Evolutionary conservation across 768 basidiomycete genomes (phyloP).

Genomic region (Candolleomyces eurysporus): DNA sequence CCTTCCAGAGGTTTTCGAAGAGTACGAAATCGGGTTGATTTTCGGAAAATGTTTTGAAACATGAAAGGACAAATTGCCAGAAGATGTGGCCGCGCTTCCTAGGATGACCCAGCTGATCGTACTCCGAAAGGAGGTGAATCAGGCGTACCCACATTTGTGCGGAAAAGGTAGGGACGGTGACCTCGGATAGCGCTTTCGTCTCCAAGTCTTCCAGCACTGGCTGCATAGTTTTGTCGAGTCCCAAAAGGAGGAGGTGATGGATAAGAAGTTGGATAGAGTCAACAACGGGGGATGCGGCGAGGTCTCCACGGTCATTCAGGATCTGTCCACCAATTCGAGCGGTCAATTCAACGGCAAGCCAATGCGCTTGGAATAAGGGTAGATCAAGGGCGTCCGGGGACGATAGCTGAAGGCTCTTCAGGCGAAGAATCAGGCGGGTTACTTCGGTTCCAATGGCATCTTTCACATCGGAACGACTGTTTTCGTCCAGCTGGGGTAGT

Average conservation of each 20-base stretch:
- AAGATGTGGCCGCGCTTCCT: conserved; percentile 32
- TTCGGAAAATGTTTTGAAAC: conserved; percentile 23
- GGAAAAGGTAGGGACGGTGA: conserved; percentile 38
- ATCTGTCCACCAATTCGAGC: conserved; percentile 35
- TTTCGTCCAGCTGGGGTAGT: conserved; percentile 26
- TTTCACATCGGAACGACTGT: not conserved
- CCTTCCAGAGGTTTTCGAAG: conserved; percentile 67
- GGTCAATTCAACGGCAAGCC: conserved; percentile 64
- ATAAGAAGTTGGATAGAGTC: not conserved
- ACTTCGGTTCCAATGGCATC: not conserved
- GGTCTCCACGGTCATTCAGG: conserved; percentile 12
- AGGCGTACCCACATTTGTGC: conserved; percentile 77
- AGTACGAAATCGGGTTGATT: conserved; percentile 24
- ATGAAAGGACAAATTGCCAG: conserved; percentile 42
- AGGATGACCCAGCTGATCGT: conserved; percentile 7
- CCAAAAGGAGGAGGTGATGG: conserved; percentile 45
- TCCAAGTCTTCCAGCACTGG: conserved; percentile 30
- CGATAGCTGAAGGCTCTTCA: conserved; percentile 17
- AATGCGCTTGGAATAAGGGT: conserved; percentile 46
- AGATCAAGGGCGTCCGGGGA: conserved; percentile 31
- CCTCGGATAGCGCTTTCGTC: conserved; percentile 29
- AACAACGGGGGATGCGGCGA: conserved; percentile 2
- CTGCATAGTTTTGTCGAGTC: conserved; percentile 45
- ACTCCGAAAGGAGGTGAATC: conserved; percentile 50
- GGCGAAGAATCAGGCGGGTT: not conserved